Evolutionary conservation across 1,139 yeast genomes (phyloP).

Genomic region (Hansenula lynferdii): DNA sequence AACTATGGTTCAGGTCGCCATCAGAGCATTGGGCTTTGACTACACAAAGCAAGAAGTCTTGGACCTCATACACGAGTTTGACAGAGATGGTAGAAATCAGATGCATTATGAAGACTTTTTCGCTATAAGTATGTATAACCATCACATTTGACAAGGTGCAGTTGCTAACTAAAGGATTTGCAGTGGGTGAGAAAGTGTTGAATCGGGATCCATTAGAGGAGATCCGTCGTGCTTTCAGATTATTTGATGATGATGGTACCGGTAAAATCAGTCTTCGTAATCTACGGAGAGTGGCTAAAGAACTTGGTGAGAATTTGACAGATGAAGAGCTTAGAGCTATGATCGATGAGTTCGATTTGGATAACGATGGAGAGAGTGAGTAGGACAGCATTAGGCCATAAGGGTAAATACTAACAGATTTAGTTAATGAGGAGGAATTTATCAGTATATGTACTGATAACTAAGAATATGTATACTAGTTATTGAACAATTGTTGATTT

Average conservation of each 20-base stretch:
- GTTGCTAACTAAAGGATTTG: conserved; percentile 1
- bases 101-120: conserved; percentile 82
- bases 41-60: conserved; percentile 75
- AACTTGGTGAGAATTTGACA: conserved; percentile 84
- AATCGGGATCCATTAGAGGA: conserved; percentile 93
- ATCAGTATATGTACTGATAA: conserved; percentile 81
- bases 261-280: conserved; percentile 84
- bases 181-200: conserved; percentile 28
- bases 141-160: neutral
- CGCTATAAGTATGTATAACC: conserved; percentile 49
- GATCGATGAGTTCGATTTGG: conserved; percentile 97
- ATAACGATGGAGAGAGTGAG: conserved; percentile 83
- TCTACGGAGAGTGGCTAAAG: conserved; percentile 85
- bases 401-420: conserved; percentile 12
- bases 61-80: conserved; percentile 77
- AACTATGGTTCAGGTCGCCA: conserved; percentile 49
- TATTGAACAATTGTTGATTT: neutral
- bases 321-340: conserved; percentile 94
- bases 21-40: conserved; percentile 92
- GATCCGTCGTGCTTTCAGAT: conserved; percentile 80
- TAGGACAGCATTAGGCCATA: too few relatives aligned
- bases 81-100: conserved; percentile 65
- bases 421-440: conserved; percentile 82
- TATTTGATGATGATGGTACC: conserved; percentile 85
- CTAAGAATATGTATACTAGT: conserved; percentile 3